Percentiles rank a stretch among this genome's conserved stretches.
Conservation (phyloP, 257 asterid species). For the Gynochthodes officinalis region DNA sequence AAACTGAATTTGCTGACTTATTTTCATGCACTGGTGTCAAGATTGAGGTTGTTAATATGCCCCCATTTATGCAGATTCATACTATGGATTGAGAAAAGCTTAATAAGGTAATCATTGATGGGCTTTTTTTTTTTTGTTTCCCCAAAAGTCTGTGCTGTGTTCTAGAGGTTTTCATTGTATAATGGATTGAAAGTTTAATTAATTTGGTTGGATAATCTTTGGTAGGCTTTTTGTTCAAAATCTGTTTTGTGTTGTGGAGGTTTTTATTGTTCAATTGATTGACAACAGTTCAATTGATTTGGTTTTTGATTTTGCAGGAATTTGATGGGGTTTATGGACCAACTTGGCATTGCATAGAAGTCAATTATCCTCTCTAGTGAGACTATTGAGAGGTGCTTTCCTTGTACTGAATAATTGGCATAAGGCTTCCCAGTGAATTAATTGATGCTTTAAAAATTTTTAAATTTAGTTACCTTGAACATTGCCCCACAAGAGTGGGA, state of each 20-base stretch:
- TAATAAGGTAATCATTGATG: constrained; percentile 57
- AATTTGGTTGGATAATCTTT: no score
- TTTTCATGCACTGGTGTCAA: constrained; percentile 65
- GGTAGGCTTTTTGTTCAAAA: no score
- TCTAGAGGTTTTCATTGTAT: background rate
- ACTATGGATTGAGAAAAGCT: constrained; percentile 92
- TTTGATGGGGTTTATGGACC: constrained; percentile 39
- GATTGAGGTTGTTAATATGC: constrained; percentile 92
- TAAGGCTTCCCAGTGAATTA: constrained; percentile 6
- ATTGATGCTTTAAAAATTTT: background rate
- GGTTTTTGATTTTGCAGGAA: constrained; percentile 19
- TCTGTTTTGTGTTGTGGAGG: no score
- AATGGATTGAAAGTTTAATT: background rate
- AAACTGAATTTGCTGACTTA: constrained; percentile 67
- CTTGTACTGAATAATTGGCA: background rate
- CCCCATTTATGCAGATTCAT: constrained; percentile 93
- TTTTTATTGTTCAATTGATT: no score
- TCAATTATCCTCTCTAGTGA: background rate
- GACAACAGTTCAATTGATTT: no score
- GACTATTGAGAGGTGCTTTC: constrained; percentile 4
- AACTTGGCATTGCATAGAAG: constrained; percentile 42
- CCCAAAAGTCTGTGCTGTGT: background rate
- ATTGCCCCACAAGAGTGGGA: no score
- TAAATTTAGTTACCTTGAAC: background rate
- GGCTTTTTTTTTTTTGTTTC: background rate